Evolutionary conservation across 2,329 filamentous ascomycete species (phyloP), one percentile per base, ranked within the genome.

Genomic region (Capronia epimyces): DNA sequence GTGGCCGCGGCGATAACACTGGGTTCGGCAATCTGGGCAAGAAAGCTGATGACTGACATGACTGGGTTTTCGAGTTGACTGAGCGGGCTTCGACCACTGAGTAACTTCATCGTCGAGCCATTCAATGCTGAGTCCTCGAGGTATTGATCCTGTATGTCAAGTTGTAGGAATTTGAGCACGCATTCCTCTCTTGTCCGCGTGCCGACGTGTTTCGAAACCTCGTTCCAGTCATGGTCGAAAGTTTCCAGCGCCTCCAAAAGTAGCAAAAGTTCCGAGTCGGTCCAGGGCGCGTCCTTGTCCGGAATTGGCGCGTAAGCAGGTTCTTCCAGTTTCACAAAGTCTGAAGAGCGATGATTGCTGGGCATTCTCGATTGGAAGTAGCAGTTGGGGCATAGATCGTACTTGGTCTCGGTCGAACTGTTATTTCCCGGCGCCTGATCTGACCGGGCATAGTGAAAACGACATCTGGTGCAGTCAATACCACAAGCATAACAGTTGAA

Each of bases 91-190:
- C 89, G 83, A 7, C 90, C 90, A 53, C 85, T 80, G 45, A 88
- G 79, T 50, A 82, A 79, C 27, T 86, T 84, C 75, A 86, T 74
- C 49, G 80, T 75, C 49, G 87, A 73, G 6, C 79, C 9, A 75
- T 77, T 42, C 37, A 73, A 69, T 6, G 78, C 75, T 63, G 91
- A 84, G 6, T 88, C 82, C 63, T 97, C 90, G 8, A 96, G 75
- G 65, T 96, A 98, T 67, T 95, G 94, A 73, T 96, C 91, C 68
- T 97, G 93, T 56, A 98, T 98, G 61, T 96, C 91, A 29, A 98
- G 77, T 65, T 96, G 89, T 58, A 98, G 70, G 74, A 98, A 98
- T 67, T 96, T 93, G 62, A 97, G 78, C 13, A 97, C 91, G 67
- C 93, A 98, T 71, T 98, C 91, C 68, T 98, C 94, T 46, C 89